Conservation (phyloP, 352 stramenopile species). For the Globisporangium lucens region DNA sequence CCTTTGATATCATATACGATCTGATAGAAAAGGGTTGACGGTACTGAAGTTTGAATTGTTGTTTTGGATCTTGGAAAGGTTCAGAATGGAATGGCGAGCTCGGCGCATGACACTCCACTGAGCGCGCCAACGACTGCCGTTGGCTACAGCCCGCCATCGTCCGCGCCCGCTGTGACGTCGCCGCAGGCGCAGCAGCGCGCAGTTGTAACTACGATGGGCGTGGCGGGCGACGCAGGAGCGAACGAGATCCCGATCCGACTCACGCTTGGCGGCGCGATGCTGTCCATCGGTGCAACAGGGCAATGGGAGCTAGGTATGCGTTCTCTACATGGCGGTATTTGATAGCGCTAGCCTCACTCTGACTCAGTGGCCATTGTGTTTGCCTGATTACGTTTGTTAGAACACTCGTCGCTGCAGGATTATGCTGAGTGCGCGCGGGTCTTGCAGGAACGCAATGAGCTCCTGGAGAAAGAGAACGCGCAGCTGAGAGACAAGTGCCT, state of each 20-base stretch:
- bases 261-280: constrained; percentile 46
- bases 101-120: neutral
- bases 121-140: neutral
- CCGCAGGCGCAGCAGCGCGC: constrained; percentile 3
- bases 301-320: constrained; percentile 68
- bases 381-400: constrained; percentile 20
- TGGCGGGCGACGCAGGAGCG: constrained; percentile 8
- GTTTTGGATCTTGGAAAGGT: constrained; percentile 9
- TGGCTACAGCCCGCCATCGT: neutral
- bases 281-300: constrained; percentile 38
- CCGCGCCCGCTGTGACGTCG: neutral
- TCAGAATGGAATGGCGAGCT: neutral
- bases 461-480: constrained; percentile 59
- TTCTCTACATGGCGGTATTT: neutral
- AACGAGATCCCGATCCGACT: constrained; percentile 64
- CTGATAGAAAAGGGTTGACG: neutral
- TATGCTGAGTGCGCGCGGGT: constrained; percentile 26
- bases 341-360: neutral
- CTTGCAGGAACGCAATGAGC: constrained; percentile 42
- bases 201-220: neutral
- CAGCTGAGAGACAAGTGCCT: constrained; percentile 52
- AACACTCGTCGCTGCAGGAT: constrained; percentile 53
- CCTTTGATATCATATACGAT: neutral
- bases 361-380: neutral
- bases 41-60: neutral